Evolutionary conservation across 345 rosid genomes (phyloP), one percentile per base, ranked within the genome.

Genomic region (Lenwebbia sp.): DNA sequence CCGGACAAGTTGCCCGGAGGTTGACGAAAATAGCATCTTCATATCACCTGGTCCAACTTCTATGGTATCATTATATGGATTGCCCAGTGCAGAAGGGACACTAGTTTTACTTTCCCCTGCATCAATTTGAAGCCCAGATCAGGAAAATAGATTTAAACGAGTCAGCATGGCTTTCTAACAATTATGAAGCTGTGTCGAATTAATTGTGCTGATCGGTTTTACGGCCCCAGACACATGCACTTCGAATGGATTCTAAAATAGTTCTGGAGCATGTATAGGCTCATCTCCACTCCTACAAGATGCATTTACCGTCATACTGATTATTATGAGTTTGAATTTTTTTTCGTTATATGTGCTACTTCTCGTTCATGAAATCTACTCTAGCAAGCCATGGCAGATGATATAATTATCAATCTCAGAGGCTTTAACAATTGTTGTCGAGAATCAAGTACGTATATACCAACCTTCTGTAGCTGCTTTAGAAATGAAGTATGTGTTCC

Each of bases 11-110:
- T 93, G 96, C 84, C 99, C 99, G 19, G 98, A 91, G 88, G 90
- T 87, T 25, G 87, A 84, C 47, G 99, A 94, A 90, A 94, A 93
- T 37, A 85, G 81, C 91, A 96, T 89, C 91, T 95, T 96, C 76
- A 96, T 85, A 89, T 91, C 91, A 86, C 98, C 98, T 19, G 93
- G 90, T 86, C 98, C 99, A 83, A 96, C 88, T 88, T 95, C 98
- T 90, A 90, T 83, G 25, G 87, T 88, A 4, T 90, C 93, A 17
- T 86, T 88, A 85, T 75, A 86, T 37, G 89, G 87, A 89, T 60
- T 90, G 81, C 86, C 85, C 47, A n/a, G 78, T 2, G 44, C 58
- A 23, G 90, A 78, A 86, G 85, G 17, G 41, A 57, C 47, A 55
- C 84, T 87, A 23, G 62, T 55, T 70, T 57, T 88, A 50, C 37